Conservation (phyloP, 441 rosid genomes). For the Brassica hybrid region DNA sequence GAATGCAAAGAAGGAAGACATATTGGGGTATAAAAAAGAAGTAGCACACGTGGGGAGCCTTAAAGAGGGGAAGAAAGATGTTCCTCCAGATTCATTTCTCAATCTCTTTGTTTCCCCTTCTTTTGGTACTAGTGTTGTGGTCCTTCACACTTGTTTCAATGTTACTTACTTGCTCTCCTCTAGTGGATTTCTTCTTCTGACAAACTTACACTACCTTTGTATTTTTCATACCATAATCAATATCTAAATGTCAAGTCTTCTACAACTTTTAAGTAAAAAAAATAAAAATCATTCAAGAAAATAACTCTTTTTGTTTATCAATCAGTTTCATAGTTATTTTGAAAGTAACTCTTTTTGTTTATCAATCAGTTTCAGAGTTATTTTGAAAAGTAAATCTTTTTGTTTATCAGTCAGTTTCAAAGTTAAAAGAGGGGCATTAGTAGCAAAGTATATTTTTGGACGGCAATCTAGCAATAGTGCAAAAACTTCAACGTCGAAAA, state of each 20-base stretch:
- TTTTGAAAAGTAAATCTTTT: too few species aligned
- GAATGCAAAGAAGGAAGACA: constrained; percentile 33
- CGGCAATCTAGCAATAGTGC: constrained; percentile 8
- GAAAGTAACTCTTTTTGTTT: background rate
- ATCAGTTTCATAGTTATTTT: background rate
- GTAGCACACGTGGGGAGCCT: constrained; percentile 40
- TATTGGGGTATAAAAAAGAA: constrained; percentile 33
- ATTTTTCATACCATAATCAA: background rate
- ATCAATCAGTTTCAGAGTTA: background rate
- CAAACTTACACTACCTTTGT: constrained; percentile 11
- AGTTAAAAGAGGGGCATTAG: background rate
- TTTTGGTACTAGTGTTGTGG: constrained; percentile 37
- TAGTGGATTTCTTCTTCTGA: constrained; percentile 27
- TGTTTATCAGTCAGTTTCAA: background rate
- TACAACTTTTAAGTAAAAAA: too few species aligned
- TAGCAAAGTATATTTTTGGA: constrained; percentile 19
- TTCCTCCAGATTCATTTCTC: constrained; percentile 23
- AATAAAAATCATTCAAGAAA: background rate
- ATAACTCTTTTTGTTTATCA: background rate
- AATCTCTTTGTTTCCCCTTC: constrained; percentile 37
- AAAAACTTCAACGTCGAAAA: constrained; percentile 31
- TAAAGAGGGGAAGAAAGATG: constrained; percentile 39
- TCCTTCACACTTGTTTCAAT: constrained; percentile 34
- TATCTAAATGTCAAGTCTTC: background rate
- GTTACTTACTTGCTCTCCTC: background rate